A percentile compares a stretch with the other conserved stretches of the same genome.
These are phyloP conservation scores for Leccinum arenicola DNA, from an alignment of 768 basidiomycete genomes.

Conservation along the genomic window DNA sequence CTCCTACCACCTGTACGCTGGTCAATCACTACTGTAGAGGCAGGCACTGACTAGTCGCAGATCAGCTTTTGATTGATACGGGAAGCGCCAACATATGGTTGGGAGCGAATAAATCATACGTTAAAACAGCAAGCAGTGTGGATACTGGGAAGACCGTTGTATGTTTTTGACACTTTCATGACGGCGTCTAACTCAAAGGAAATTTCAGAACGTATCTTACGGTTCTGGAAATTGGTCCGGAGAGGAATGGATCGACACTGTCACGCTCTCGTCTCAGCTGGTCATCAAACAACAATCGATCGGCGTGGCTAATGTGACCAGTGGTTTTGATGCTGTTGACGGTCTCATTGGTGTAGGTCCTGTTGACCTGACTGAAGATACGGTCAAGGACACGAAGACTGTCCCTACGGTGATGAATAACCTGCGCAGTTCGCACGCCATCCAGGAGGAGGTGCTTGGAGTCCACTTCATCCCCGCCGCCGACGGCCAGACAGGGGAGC, in stretches of 20 bases:
- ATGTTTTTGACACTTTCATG: not conserved
- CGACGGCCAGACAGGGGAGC: conserved; percentile 15
- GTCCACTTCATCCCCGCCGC: conserved; percentile 29
- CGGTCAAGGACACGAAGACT: conserved; percentile 2
- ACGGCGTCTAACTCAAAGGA: not conserved
- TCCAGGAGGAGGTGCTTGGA: conserved; percentile 27
- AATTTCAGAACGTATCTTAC: conserved; percentile 3
- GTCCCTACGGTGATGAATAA: conserved; percentile 37
- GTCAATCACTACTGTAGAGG: not conserved
- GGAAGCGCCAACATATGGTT: conserved; percentile 32
- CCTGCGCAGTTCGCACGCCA: conserved; percentile 26
- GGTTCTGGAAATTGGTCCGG: conserved; percentile 8
- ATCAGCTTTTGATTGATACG: conserved; percentile 29
- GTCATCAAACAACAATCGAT: conserved; percentile 31
- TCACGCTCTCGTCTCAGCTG: conserved; percentile 2
- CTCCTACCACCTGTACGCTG: conserved; percentile 26
- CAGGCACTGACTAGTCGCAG: conserved; percentile 11
- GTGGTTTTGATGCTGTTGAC: conserved; percentile 31
- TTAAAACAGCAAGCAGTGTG: conserved; percentile 3
- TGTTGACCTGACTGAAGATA: conserved; percentile 29
- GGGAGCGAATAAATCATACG: conserved; percentile 18
- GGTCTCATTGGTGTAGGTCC: conserved; percentile 41
- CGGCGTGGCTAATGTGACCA: conserved; percentile 27
- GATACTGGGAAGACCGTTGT: conserved; percentile 23
- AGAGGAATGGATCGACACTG: conserved; percentile 13